These are phyloP conservation scores for Amniculicola lignicola DNA, from an alignment of 495 filamentous ascomycete species.

Conservation along the genomic window DNA sequence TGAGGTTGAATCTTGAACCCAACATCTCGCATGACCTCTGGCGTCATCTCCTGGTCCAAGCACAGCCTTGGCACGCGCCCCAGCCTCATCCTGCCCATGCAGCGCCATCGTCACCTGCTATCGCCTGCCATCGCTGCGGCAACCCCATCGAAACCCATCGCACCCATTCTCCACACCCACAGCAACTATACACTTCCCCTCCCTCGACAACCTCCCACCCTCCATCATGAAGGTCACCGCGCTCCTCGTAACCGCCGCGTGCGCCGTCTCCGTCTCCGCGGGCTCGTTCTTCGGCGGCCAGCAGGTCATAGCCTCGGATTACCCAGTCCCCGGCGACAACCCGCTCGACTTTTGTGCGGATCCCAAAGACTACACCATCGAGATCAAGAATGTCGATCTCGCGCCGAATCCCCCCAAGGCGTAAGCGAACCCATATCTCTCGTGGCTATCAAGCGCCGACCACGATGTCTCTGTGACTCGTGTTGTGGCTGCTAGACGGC, in stretches of 20 bases:
- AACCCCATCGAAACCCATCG: conserved; percentile 2
- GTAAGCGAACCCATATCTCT: conserved; percentile 54
- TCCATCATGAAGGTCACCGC: conserved; percentile 24
- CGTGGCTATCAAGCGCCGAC: neutral
- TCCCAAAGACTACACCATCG: conserved; percentile 59
- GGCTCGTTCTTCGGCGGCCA: conserved; percentile 30
- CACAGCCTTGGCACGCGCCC: neutral
- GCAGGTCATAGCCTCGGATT: conserved; percentile 36
- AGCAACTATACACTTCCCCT: too few relatives aligned
- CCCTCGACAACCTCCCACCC: neutral
- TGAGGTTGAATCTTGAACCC: too few relatives aligned
- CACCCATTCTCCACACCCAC: neutral
- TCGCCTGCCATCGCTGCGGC: conserved; percentile 11
- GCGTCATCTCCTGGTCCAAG: neutral
- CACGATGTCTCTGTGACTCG: too few relatives aligned
- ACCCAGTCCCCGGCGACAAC: conserved; percentile 66
- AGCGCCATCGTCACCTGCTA: too few relatives aligned
- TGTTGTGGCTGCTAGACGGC: neutral
- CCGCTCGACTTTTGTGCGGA: conserved; percentile 70
- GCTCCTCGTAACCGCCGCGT: conserved; percentile 19
- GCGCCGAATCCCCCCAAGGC: conserved; percentile 79
- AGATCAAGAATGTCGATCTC: conserved; percentile 76
- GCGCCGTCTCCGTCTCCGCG: conserved; percentile 17
- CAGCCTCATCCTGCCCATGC: neutral
- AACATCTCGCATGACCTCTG: conserved; percentile 1